These are phyloP conservation scores for Teratosphaeria nubilosa DNA, from an alignment of 2,329 filamentous ascomycete genomes.

Conservation along the genomic window DNA sequence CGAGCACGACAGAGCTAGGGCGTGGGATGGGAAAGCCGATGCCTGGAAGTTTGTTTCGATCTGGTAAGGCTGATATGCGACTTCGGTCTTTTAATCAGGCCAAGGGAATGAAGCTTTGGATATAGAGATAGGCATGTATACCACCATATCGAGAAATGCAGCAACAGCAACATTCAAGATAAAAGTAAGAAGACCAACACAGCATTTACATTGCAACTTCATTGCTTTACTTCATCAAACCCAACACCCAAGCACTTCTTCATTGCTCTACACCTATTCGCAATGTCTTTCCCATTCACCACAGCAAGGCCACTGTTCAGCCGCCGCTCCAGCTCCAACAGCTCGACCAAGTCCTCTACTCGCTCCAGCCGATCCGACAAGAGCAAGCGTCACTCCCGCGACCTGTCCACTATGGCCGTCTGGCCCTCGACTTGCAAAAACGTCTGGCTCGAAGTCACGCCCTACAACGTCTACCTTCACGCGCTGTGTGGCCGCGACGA, in stretches of 20 bases:
- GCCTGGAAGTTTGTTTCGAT: neutral
- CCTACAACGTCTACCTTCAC: neutral
- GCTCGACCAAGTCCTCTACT: neutral
- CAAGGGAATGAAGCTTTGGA: neutral
- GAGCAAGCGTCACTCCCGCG: neutral
- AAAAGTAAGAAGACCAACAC: neutral
- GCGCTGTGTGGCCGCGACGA: neutral
- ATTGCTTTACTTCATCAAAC: neutral
- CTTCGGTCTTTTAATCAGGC: neutral
- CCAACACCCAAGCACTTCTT: neutral
- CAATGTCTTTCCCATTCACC: neutral
- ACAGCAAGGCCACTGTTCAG: neutral
- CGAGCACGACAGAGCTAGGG: neutral
- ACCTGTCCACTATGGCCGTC: neutral
- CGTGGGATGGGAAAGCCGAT: neutral
- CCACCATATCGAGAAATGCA: neutral
- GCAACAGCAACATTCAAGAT: neutral
- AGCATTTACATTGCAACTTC: neutral
- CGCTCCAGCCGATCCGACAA: neutral
- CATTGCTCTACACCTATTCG: neutral
- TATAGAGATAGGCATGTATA: neutral
- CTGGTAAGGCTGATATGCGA: neutral
- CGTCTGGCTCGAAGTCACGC: neutral
- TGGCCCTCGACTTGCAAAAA: neutral
- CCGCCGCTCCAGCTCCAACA: neutral